Evolutionary conservation across 1,284 basidiomycete genomes (phyloP).

Genomic region (Pseudozyma sp.): DNA sequence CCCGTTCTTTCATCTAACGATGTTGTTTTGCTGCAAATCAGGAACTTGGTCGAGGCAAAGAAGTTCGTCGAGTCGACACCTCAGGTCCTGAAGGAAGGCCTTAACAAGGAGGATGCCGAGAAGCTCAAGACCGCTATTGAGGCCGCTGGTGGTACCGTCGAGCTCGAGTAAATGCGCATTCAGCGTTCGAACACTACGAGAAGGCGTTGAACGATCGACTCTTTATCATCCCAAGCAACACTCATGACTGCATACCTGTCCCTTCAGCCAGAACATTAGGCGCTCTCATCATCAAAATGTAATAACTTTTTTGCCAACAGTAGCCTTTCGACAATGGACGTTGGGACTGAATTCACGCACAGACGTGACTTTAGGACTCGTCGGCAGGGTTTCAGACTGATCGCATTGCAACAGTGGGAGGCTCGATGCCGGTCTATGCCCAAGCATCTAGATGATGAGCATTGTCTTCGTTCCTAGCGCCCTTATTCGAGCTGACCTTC

Average conservation of each 20-base stretch:
- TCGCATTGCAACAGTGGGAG: background rate
- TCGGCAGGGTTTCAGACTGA: too few relatives aligned
- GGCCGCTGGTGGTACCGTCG: conserved; percentile 87
- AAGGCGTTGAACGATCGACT: background rate
- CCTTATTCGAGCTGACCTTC: conserved; percentile 32
- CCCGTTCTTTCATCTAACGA: background rate
- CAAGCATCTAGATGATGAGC: conserved; percentile 53
- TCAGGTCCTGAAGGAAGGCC: conserved; percentile 92
- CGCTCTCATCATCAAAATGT: background rate
- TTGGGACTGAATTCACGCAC: too few relatives aligned
- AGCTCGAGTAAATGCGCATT: conserved; percentile 70
- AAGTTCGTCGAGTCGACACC: conserved; percentile 98
- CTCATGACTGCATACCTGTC: background rate
- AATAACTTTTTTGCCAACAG: background rate
- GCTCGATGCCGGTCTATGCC: conserved; percentile 16
- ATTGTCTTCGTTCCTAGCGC: conserved; percentile 55
- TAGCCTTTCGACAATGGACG: background rate
- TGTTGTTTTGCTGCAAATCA: conserved; percentile 8
- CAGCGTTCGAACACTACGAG: too few relatives aligned
- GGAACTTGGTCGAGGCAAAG: conserved; percentile 79
- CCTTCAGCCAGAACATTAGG: too few relatives aligned
- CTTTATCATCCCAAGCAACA: background rate
- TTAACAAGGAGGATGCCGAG: conserved; percentile 97
- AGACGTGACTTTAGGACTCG: too few relatives aligned
- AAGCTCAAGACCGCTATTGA: conserved; percentile 92